Evolutionary conservation across 164 flowering plant genomes (phyloP), one percentile per base, ranked within the genome.

Genomic region (Vitis riparia): DNA sequence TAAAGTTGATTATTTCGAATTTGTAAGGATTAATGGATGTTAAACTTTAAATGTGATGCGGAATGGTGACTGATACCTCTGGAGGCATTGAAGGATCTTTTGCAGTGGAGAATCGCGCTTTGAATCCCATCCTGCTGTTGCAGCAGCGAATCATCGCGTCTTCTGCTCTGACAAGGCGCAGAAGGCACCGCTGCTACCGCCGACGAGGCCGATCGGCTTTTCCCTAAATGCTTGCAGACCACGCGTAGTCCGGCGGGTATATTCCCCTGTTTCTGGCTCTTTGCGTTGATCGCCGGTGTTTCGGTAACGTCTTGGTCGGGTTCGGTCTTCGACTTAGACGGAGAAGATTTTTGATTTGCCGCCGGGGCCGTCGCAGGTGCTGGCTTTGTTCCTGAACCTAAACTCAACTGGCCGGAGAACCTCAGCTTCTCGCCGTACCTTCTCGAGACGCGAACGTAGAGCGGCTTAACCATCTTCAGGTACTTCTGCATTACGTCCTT

Each of bases 81-180:
- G 2, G 91, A 81, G 32, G 86, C 81, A 61, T 83, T 91, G 72
- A 94, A 86, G 17, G 98, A 92, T 67, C 86, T 78, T 72, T 94
- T 94, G 85, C 98, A 94, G 63, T 94, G 98, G 11, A 89, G 68
- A 71, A 94, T 94, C 70, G 98, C 98, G 65, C 97, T 68, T 48
- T 94, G 97, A 52, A 94, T 94, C 44, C 92, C 93, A 67, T 94
- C 98, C 69, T 94, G 90, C 49, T 87, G 90, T 76, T 94, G 90
- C 76, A 89, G 48, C 62, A 92, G 74, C 30, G 98, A 94, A 77
- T 94, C 97, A 53, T 92, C 97, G 32, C 89, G 75, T 65, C 92
- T 82, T 67, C 51, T 71, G 14, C 80, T 56, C 59, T 56, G 15
- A 15, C 56, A 66, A 2, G 82, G 58, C 5, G 51, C 73, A 4